Percentiles rank a stretch among this genome's conserved stretches.
Evolutionary conservation across 352 stramenopile species (phyloP).

Genomic region (Phytophthora ramorum): DNA sequence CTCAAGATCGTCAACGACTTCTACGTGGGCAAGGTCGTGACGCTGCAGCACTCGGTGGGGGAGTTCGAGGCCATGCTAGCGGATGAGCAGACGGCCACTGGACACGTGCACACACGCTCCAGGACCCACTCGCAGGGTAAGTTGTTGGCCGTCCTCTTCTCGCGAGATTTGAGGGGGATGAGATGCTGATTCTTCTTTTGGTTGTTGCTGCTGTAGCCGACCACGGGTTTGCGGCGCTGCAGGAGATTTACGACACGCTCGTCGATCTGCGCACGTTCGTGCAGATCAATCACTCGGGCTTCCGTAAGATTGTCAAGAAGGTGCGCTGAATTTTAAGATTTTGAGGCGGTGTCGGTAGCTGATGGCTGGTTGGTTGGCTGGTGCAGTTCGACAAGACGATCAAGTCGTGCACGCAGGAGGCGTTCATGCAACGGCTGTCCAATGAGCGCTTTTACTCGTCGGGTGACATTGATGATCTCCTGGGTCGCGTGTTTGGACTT

Average conservation of each 20-base stretch:
- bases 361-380: not conserved
- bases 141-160: not conserved
- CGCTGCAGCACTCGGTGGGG: constrained; percentile 67
- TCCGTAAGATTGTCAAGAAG: constrained; percentile 95
- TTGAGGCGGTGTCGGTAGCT: not conserved
- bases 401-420: constrained; percentile 66
- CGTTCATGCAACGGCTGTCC: constrained; percentile 85
- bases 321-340: constrained; percentile 25
- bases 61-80: constrained; percentile 77
- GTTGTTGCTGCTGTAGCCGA: constrained; percentile 38
- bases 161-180: constrained; percentile 3
- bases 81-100: constrained; percentile 75
- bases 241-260: constrained; percentile 91
- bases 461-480: constrained; percentile 78
- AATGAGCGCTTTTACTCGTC: constrained; percentile 83
- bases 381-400: constrained; percentile 92
- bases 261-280: constrained; percentile 91
- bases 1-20: constrained; percentile 90
- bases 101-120: constrained; percentile 76
- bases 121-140: constrained; percentile 71
- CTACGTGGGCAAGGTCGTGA: constrained; percentile 74
- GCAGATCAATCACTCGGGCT: constrained; percentile 93
- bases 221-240: constrained; percentile 81
- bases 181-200: constrained; percentile 10
- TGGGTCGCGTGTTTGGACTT: constrained; percentile 80